phyloP scores from a whole-genome alignment of 2,329 filamentous ascomycete genomes.

The Botrytis porri region DNA sequence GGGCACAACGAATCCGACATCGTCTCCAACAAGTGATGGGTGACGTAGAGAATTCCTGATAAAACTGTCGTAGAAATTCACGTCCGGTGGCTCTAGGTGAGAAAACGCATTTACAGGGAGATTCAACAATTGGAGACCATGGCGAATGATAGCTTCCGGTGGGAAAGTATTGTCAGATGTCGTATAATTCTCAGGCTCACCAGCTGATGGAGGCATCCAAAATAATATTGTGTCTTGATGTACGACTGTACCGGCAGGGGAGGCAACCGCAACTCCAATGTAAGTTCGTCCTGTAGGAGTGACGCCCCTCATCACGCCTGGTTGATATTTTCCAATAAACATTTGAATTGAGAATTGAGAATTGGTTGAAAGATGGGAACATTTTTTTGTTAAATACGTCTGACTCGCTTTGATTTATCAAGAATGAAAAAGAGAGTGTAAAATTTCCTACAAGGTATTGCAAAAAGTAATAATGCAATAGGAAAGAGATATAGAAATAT shows the following conservation, averaged over 20 bases:
- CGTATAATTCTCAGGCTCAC: background rate
- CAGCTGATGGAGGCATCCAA: background rate
- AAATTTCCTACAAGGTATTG: background rate
- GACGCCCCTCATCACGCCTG: background rate
- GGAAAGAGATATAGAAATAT: background rate
- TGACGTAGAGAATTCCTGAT: background rate
- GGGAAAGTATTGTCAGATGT: background rate
- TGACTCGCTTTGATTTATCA: background rate
- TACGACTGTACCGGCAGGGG: background rate
- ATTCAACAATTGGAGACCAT: background rate
- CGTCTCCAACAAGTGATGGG: background rate
- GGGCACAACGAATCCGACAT: background rate
- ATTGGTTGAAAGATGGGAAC: background rate
- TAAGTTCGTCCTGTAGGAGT: background rate
- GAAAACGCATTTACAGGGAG: background rate
- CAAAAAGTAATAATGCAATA: background rate
- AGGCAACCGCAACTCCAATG: background rate
- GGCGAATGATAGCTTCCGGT: too few relatives aligned
- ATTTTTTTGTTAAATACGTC: background rate
- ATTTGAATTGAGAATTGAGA: background rate
- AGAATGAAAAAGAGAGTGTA: background rate
- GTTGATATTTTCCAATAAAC: background rate
- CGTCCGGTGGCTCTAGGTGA: background rate
- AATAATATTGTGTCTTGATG: background rate
- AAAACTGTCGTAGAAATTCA: background rate